Conservation (phyloP, 2,329 filamentous ascomycete genomes). For the Stemphylium vesicarium region DNA sequence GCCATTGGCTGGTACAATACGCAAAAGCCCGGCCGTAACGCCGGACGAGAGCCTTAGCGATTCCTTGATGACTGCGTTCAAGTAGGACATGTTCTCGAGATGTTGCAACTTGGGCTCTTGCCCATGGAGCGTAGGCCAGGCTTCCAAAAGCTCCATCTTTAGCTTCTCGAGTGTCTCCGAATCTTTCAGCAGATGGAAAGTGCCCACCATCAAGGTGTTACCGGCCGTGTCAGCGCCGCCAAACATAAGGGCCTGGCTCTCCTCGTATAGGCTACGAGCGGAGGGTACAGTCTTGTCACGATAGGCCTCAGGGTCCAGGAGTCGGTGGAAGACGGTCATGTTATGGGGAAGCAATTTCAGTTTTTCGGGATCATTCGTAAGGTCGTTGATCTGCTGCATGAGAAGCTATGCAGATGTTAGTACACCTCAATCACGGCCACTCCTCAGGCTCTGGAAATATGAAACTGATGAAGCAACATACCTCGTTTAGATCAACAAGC, state of each 20-base stretch:
- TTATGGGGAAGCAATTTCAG: conserved; percentile 44
- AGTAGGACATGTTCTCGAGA: conserved; percentile 46
- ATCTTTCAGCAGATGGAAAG: conserved; percentile 50
- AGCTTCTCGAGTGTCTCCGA: conserved; percentile 44
- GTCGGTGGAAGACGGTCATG: conserved; percentile 48
- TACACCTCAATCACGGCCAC: too few species aligned
- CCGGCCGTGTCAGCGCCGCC: conserved; percentile 56
- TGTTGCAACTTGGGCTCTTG: conserved; percentile 39
- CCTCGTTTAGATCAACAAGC: conserved; percentile 48
- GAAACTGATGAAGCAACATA: not conserved
- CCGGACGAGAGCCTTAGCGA: conserved; percentile 47
- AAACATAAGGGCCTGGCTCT: conserved; percentile 56
- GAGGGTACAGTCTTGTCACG: conserved; percentile 42
- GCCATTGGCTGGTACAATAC: conserved; percentile 31
- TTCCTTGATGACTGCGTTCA: conserved; percentile 51
- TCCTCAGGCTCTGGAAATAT: not conserved
- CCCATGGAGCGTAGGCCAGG: conserved; percentile 46
- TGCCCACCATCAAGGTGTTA: conserved; percentile 51
- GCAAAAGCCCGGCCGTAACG: conserved; percentile 34
- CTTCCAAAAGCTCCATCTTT: conserved; percentile 46
- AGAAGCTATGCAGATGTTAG: conserved; percentile 30
- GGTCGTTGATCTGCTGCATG: conserved; percentile 38
- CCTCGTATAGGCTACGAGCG: conserved; percentile 50
- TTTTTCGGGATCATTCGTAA: conserved; percentile 39
- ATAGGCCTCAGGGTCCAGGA: conserved; percentile 43